Evolutionary conservation across 2,329 filamentous ascomycete genomes (phyloP).

Genomic region (Pseudogymnoascus sp.): DNA sequence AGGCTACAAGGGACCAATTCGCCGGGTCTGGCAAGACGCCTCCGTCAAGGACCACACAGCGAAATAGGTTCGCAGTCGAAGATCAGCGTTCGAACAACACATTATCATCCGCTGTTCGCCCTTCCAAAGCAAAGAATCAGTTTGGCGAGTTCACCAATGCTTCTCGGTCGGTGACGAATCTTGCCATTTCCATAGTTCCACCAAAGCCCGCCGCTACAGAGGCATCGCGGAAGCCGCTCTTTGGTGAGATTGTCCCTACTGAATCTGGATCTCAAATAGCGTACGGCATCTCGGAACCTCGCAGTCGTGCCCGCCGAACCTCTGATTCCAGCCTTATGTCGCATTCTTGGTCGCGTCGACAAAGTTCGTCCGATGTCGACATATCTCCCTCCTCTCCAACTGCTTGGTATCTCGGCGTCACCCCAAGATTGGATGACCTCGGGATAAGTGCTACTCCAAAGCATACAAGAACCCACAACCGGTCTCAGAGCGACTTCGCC

Average conservation of each 20-base stretch:
- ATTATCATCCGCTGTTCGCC: constrained; percentile 52
- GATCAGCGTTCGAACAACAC: constrained; percentile 45
- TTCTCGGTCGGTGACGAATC: constrained; percentile 38
- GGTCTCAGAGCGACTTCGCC: constrained; percentile 55
- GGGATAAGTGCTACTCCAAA: constrained; percentile 20
- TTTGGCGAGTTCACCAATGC: constrained; percentile 29
- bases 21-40: constrained; percentile 14
- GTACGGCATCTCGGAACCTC: constrained; percentile 48
- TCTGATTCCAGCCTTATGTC: constrained; percentile 63
- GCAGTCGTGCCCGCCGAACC: constrained; percentile 48
- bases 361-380: constrained; percentile 49
- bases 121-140: constrained; percentile 42
- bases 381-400: constrained; percentile 56
- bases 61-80: constrained; percentile 40
- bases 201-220: constrained; percentile 18
- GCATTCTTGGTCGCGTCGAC: constrained; percentile 38
- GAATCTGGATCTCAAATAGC: constrained; percentile 46
- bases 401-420: constrained; percentile 51
- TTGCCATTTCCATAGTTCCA: constrained; percentile 26
- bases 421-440: constrained; percentile 35
- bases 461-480: constrained; percentile 36
- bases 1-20: background rate
- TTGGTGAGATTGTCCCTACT: constrained; percentile 65
- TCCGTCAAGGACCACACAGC: constrained; percentile 29
- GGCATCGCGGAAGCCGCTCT: constrained; percentile 49